phyloP scores from a whole-genome alignment of 495 filamentous ascomycete species.

The Penicillium odoratum region DNA sequence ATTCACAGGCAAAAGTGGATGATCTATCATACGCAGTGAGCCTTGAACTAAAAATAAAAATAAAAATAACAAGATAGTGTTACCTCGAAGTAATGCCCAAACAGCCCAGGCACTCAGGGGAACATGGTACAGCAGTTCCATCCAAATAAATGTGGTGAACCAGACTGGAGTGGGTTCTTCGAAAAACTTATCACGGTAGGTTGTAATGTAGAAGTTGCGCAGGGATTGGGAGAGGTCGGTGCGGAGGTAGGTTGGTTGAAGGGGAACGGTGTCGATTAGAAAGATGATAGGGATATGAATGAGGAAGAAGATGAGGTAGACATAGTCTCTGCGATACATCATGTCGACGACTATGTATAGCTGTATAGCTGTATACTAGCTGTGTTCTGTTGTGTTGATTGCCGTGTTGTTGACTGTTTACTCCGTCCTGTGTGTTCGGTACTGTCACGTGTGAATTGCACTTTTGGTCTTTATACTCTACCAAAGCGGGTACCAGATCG shows the following conservation, averaged over 20 bases:
- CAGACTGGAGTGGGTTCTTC: conserved; percentile 60
- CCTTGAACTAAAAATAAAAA: neutral
- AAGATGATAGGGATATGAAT: conserved; percentile 68
- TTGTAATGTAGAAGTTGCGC: conserved; percentile 63
- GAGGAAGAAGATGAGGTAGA: conserved; percentile 70
- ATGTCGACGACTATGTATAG: neutral
- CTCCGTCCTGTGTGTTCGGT: no score
- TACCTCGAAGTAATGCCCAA: conserved; percentile 52
- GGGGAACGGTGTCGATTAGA: conserved; percentile 63
- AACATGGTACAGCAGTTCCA: conserved; percentile 68
- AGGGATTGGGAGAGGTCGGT: conserved; percentile 49
- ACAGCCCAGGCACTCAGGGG: conserved; percentile 69
- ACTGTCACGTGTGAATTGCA: neutral
- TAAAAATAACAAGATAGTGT: conserved; percentile 15
- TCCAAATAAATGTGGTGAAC: conserved; percentile 66
- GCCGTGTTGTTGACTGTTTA: no score
- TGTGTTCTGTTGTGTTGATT: no score
- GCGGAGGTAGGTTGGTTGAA: conserved; percentile 59
- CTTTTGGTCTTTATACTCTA: neutral
- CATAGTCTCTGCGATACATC: conserved; percentile 39
- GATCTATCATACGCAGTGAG: conserved; percentile 38
- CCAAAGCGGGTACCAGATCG: neutral
- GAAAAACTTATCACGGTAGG: conserved; percentile 77
- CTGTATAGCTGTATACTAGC: no score
- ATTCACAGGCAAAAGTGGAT: conserved; percentile 60